These are phyloP conservation scores for Eucalyptus viminalis DNA, from an alignment of 345 rosid genomes.

Conservation along the genomic window DNA sequence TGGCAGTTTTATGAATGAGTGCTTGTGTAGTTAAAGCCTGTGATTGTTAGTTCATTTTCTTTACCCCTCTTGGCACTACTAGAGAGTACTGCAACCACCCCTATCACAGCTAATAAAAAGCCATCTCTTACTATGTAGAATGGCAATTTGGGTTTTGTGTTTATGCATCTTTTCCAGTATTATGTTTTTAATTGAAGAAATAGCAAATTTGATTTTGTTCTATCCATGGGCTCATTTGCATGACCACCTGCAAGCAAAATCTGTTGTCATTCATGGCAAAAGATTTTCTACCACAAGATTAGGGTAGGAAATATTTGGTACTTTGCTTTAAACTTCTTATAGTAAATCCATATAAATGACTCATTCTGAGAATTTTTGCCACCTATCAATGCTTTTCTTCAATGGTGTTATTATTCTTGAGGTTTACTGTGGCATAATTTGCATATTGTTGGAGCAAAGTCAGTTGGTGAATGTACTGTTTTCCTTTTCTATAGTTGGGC, in stretches of 20 bases:
- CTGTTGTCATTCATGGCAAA: background rate
- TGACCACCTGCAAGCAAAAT: background rate
- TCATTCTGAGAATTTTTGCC: background rate
- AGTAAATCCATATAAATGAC: background rate
- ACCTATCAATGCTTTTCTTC: background rate
- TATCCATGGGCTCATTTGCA: background rate
- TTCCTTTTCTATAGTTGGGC: background rate
- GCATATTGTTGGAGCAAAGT: background rate
- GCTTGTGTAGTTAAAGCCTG: background rate
- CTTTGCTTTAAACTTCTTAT: background rate
- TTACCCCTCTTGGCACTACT: background rate
- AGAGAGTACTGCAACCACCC: background rate
- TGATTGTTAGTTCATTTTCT: background rate
- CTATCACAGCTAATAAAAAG: background rate
- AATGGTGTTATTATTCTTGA: background rate
- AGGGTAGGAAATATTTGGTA: background rate
- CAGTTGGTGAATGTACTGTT: background rate
- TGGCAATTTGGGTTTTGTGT: background rate
- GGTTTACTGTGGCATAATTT: background rate
- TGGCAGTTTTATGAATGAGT: background rate
- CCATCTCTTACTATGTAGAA: background rate
- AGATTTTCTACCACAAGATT: background rate
- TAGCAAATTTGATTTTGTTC: background rate
- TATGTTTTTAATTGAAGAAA: background rate
- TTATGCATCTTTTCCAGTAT: background rate